Percentiles rank a stretch among this genome's conserved stretches.
Conservation (phyloP, 179 eudicot species). For the Silene coronaria region DNA sequence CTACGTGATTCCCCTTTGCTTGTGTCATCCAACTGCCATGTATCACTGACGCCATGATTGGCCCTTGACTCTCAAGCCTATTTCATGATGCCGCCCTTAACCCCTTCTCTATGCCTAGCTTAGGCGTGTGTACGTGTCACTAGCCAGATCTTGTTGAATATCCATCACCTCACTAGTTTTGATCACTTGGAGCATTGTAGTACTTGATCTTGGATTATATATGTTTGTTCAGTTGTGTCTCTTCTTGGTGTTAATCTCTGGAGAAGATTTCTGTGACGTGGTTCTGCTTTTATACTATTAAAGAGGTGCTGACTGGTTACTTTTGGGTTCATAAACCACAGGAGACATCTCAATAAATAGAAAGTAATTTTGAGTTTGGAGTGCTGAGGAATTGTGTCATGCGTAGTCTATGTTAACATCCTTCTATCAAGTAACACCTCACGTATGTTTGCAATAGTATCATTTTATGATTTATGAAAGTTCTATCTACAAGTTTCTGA, state of each 20-base stretch:
- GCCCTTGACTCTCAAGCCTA: background rate
- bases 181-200: background rate
- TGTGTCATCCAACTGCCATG: background rate
- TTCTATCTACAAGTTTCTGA: background rate
- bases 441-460: background rate
- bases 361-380: background rate
- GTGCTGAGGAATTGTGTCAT: background rate
- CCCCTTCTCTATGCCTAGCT: background rate
- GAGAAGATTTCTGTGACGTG: background rate
- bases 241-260: background rate
- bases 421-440: background rate
- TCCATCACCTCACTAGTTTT: background rate
- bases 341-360: background rate
- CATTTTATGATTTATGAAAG: background rate
- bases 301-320: background rate
- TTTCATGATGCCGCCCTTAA: background rate
- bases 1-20: background rate
- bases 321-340: background rate
- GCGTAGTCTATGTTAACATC: background rate
- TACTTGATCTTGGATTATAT: background rate
- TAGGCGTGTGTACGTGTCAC: background rate
- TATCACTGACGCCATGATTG: background rate
- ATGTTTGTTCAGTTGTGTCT: no score
- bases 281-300: background rate
- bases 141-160: background rate